phyloP scores from a whole-genome alignment of 495 filamentous ascomycete species.

The Daldinia loculata region DNA sequence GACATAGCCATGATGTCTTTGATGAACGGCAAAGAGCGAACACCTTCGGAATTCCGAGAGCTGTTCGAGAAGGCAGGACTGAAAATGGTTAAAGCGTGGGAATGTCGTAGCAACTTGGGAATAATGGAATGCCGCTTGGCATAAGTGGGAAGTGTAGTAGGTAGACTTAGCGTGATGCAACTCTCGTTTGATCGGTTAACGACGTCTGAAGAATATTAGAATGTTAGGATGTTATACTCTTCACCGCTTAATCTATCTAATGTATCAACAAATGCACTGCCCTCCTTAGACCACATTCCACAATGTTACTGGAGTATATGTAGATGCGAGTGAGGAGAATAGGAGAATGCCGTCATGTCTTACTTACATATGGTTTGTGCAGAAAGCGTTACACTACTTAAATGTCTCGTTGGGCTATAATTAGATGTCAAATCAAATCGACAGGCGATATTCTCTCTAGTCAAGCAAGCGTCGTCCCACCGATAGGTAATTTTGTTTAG shows the following conservation, averaged over 20 bases:
- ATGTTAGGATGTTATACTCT: slow-evolving; percentile 26
- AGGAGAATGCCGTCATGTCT: slow-evolving; percentile 30
- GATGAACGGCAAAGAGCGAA: slow-evolving; percentile 53
- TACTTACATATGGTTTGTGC: slow-evolving; percentile 36
- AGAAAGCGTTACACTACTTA: slow-evolving; percentile 35
- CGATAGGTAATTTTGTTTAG: slow-evolving; percentile 23
- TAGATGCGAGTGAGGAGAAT: neutral
- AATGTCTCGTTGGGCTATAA: slow-evolving; percentile 37
- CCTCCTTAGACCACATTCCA: slow-evolving; percentile 18
- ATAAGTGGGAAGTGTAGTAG: slow-evolving; percentile 9
- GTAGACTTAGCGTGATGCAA: neutral
- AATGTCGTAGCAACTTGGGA: slow-evolving; percentile 35
- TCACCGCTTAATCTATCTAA: slow-evolving; percentile 32
- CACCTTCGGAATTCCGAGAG: slow-evolving; percentile 47
- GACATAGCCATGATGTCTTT: slow-evolving; percentile 52
- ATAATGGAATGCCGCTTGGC: slow-evolving; percentile 38
- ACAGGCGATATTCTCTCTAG: slow-evolving; percentile 14
- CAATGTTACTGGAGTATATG: slow-evolving; percentile 28
- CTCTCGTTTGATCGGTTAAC: slow-evolving; percentile 13
- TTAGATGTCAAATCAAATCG: slow-evolving; percentile 36
- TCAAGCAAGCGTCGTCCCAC: slow-evolving; percentile 25
- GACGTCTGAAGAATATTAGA: slow-evolving; percentile 12
- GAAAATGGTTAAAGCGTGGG: slow-evolving; percentile 39
- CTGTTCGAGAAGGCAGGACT: slow-evolving; percentile 35
- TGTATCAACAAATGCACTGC: slow-evolving; percentile 29